A percentile compares a stretch with the other conserved stretches of the same genome.
Conservation (phyloP, 805 yeast genomes). For the Yarrowia keelungensis region DNA sequence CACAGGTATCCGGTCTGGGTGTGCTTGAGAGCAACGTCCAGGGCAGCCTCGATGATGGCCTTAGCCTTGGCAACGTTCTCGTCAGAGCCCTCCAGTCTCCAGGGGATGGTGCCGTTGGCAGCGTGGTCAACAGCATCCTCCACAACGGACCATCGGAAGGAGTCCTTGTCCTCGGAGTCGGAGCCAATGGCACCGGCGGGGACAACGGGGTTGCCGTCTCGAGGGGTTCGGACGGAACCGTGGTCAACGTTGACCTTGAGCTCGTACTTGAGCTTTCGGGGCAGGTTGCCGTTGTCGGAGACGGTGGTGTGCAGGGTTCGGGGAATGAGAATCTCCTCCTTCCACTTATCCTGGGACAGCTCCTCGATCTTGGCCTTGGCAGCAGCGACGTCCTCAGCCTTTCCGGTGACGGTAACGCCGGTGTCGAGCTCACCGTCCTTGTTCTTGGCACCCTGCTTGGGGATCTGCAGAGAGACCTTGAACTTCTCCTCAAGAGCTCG, state of each 20-base stretch:
- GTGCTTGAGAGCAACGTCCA: slow-evolving; percentile 57
- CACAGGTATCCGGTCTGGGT: slow-evolving; percentile 67
- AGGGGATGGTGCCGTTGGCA: slow-evolving; percentile 49
- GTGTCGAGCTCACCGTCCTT: slow-evolving; percentile 40
- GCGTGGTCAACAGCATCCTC: slow-evolving; percentile 46
- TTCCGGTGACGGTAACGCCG: slow-evolving; percentile 64
- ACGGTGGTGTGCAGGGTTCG: slow-evolving; percentile 63
- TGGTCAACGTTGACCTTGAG: slow-evolving; percentile 60
- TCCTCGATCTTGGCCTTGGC: slow-evolving; percentile 68
- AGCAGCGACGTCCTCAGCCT: slow-evolving; percentile 66
- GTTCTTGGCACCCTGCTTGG: slow-evolving; percentile 54
- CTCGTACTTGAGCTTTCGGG: slow-evolving; percentile 61
- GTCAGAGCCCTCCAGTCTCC: slow-evolving; percentile 68
- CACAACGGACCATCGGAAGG: slow-evolving; percentile 57
- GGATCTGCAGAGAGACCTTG: slow-evolving; percentile 69
- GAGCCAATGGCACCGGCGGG: slow-evolving; percentile 54
- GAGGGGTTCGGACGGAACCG: slow-evolving; percentile 43
- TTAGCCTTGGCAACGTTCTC: slow-evolving; percentile 61
- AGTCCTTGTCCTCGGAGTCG: slow-evolving; percentile 51
- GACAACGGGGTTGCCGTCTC: slow-evolving; percentile 56
- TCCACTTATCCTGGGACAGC: slow-evolving; percentile 65
- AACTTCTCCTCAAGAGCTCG: slow-evolving; percentile 74
- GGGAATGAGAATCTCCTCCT: slow-evolving; percentile 64
- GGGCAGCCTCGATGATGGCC: slow-evolving; percentile 57
- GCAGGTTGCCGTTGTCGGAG: slow-evolving; percentile 69